Base-by-base conservation (phyloP, 2,329 filamentous ascomycete genomes). In the Decorospora gaudefroyi region DNA sequence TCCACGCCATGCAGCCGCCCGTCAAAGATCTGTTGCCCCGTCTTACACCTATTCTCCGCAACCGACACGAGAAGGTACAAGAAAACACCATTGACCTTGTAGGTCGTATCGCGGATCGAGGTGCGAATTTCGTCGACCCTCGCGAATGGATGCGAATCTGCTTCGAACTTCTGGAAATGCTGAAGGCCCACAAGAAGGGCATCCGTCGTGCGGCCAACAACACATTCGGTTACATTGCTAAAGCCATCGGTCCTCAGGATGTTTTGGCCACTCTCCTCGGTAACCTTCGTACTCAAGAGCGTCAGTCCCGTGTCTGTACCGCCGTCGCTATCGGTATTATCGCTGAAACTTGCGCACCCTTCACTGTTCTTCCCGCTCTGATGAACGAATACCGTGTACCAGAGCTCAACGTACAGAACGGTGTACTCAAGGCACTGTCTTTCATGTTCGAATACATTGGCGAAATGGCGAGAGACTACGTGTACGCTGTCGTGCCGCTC, bases 141-240 rank as follows among this genome's bases (percentile, higher is more conserved):
- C 84, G 93, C 64, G 93, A 99, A 73, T 99, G 93, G 93, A 99
- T 99, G 95, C 86, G 93, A 69, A 99, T 99, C 70, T 99, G 93
- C 75, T 99, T 99, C 72, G 93, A 99, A 76, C 78, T 99, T 40
- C 83, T 99, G 19, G 93, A 99, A 74, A 99, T 99, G 93, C 82
- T 99, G 64, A 99, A 99, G 74, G 93, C 93, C 5, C 93, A 99
- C 78, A 99, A 99, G 76, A 99, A 99, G 80, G 95, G 93, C 55
- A 99, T 99, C 59, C 88, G 93, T 55, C 87, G 93, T 71, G 93
- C 93, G 15, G 95, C 93, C 61, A 99, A 99, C 82, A 99, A 99
- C 77, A 99, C 93, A 0, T 99, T 99, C 64, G 93, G 93, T 70
- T 99, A 96, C 80, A 99, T 99, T 64, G 93, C 93, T 68, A 99